These are phyloP conservation scores for Phytophthora nicotianae DNA, from an alignment of 352 stramenopile species.

Conservation along the genomic window DNA sequence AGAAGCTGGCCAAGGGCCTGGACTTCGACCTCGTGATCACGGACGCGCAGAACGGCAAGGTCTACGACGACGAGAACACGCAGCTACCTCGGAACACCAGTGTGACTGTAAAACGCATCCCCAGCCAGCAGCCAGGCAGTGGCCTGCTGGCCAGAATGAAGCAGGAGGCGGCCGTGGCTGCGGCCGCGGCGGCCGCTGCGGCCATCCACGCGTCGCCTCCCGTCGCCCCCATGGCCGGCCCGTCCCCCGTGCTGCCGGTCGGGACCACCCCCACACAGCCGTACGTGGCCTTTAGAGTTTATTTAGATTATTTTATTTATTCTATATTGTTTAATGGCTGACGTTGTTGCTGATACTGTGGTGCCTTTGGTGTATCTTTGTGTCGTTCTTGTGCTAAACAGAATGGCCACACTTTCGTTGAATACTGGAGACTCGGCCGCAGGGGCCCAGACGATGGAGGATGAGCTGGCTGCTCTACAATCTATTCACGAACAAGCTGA, in stretches of 20 bases:
- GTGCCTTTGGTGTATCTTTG: constrained; percentile 14
- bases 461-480: constrained; percentile 80
- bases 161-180: constrained; percentile 70
- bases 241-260: constrained; percentile 44
- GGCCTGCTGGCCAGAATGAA: constrained; percentile 87
- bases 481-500: constrained; percentile 88
- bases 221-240: constrained; percentile 44
- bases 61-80: constrained; percentile 92
- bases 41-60: constrained; percentile 91
- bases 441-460: constrained; percentile 84
- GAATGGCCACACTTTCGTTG: constrained; percentile 37
- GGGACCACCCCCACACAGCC: constrained; percentile 31
- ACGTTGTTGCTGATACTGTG: constrained; percentile 12
- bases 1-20: constrained; percentile 91
- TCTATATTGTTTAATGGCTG: constrained; percentile 25
- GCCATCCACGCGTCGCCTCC: constrained; percentile 43
- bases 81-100: constrained; percentile 91
- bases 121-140: constrained; percentile 75
- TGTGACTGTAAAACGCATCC: constrained; percentile 92
- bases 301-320: not conserved
- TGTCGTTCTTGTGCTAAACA: constrained; percentile 21
- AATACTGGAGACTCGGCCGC: constrained; percentile 21
- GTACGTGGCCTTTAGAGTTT: constrained; percentile 42
- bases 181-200: constrained; percentile 50
- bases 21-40: constrained; percentile 93